Base-by-base conservation (phyloP, 2,329 filamentous ascomycete species). In the Clarireedia hainanense region DNA sequence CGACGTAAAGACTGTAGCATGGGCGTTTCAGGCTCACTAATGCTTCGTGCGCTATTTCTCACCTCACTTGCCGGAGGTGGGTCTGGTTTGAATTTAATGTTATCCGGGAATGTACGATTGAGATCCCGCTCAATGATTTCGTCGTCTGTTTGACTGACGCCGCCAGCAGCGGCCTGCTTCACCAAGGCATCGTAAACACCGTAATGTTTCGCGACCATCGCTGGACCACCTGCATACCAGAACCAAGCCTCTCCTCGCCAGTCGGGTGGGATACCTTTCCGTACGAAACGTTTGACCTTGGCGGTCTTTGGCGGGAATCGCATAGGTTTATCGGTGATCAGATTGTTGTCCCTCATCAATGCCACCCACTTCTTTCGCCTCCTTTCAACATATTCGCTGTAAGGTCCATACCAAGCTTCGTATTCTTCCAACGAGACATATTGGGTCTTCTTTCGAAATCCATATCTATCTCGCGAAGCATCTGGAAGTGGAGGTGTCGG, bases 191-290 rank as follows among this genome's bases (percentile, higher is more conserved):
- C 80, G 68, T 96, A 97, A 15, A 92, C 74, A 1, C 89, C 89
- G 5, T 83, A 80, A 64, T 95, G 81, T 66, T 89, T 86, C 51
- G 83, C 80, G 58, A 96, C 71, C 61, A 90, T 86, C 47, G 85
- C 83, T 24, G 90, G 90, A 1, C 92, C 92, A 20, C 90, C 90
- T 10, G 91, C 90, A 69, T 96, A 97, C 74, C 88, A 96, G 71
- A 95, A 97, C 92, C 92, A 97, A 47, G 92, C 92, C 5, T 89
- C 87, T n/a, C 92, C 92, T 66, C 92, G 83, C 84, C 91, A 95
- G 62, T 96, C 90, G 0, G 91, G 89, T 3, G 92, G 92, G 50
- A 96, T 92, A 15, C 92, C 92, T 71, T 96, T 97, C 51, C 91
- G 84, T 49, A 96, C 82, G 68, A 94, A 96, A 17, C 91, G 81